Percentiles rank a stretch among this genome's conserved stretches.
Conservation (phyloP, 306 rosid genomes). For the Biancaea sappan region DNA sequence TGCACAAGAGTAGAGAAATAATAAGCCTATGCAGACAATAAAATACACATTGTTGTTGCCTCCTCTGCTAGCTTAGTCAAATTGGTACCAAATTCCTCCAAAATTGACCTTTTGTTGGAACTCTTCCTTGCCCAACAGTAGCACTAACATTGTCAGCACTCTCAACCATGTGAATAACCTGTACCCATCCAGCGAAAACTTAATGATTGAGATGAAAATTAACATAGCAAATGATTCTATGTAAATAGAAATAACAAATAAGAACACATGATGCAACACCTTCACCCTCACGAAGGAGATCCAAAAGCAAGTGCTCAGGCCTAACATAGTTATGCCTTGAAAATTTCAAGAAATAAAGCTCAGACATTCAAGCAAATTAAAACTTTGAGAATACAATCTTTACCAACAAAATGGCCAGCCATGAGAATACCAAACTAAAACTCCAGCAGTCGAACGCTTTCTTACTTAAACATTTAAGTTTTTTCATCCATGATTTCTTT, state of each 20-base stretch:
- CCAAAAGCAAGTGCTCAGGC: conserved; percentile 97
- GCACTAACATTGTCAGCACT: conserved; percentile 93
- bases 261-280: conserved; percentile 99
- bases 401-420: not conserved
- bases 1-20: conserved; percentile 31
- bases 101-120: conserved; percentile 91
- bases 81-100: conserved; percentile 96
- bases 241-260: conserved; percentile 40
- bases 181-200: conserved; percentile 24
- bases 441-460: not conserved
- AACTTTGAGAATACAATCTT: not conserved
- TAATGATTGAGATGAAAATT: not conserved
- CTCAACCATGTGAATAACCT: conserved; percentile 99
- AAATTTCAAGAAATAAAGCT: conserved; percentile 28
- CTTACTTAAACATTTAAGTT: not conserved
- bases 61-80: conserved; percentile 97
- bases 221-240: not conserved
- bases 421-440: not conserved
- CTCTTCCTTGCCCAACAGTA: conserved; percentile 85
- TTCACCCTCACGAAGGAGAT: conserved; percentile 97
- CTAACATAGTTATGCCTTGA: conserved; percentile 96
- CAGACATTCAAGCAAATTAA: not conserved
- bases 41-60: conserved; percentile 45
- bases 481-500: too few species aligned
- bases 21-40: conserved; percentile 2